These are phyloP conservation scores for Coemansia sp. DNA, from an alignment of 192 early-diverging fungal genomes.

Conservation along the genomic window DNA sequence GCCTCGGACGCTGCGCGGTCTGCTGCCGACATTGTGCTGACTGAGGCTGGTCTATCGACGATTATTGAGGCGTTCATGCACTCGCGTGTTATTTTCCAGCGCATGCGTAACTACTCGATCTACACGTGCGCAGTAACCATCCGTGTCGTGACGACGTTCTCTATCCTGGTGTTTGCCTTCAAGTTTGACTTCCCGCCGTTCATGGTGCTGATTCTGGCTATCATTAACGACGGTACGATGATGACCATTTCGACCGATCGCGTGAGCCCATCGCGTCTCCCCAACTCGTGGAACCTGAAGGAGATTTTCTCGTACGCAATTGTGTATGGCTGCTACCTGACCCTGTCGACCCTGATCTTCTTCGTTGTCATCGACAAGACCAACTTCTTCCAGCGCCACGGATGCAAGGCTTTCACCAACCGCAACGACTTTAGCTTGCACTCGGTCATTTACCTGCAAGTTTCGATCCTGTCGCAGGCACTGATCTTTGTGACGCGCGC, in stretches of 20 bases:
- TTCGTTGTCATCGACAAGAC: constrained; percentile 64
- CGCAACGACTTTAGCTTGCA: constrained; percentile 67
- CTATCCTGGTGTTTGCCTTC: constrained; percentile 73
- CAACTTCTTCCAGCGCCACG: constrained; percentile 67
- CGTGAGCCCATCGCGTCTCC: constrained; percentile 74
- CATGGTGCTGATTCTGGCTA: constrained; percentile 84
- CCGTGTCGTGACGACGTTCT: constrained; percentile 72
- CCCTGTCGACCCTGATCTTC: constrained; percentile 76
- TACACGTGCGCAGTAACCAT: constrained; percentile 91
- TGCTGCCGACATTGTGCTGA: constrained; percentile 77
- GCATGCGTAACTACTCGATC: constrained; percentile 89
- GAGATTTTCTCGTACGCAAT: constrained; percentile 88
- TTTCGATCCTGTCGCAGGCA: constrained; percentile 75
- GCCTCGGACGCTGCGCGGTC: constrained; percentile 76
- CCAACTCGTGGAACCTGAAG: constrained; percentile 86
- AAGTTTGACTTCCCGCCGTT: constrained; percentile 82
- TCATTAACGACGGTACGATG: constrained; percentile 91
- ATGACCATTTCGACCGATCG: constrained; percentile 90
- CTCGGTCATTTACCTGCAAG: constrained; percentile 79
- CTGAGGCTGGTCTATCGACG: constrained; percentile 76
- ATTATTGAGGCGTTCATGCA: constrained; percentile 91
- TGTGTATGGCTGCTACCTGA: constrained; percentile 80
- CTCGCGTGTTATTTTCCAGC: constrained; percentile 94
- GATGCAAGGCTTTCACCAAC: constrained; percentile 52
- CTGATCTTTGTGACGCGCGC: constrained; percentile 79